Evolutionary conservation across 176 grass and related monocot species (phyloP).

Genomic region (Raddia distichophylla): DNA sequence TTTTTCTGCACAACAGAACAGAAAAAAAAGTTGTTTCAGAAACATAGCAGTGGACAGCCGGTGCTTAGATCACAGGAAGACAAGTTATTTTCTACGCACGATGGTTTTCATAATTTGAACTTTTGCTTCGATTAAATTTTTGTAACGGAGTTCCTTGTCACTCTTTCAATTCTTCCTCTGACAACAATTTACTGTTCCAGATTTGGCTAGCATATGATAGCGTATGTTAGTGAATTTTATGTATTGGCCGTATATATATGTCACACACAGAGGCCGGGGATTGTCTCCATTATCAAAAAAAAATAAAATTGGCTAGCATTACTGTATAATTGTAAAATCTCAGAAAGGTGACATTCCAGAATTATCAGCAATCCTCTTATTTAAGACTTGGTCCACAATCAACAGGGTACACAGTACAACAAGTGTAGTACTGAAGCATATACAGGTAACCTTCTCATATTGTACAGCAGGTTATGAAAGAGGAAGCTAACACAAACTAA

Average conservation of each 20-base stretch:
- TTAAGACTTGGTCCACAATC: not conserved
- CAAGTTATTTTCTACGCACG: not conserved
- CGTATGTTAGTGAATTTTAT: no score
- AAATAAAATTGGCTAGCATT: not conserved
- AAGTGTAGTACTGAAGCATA: not conserved
- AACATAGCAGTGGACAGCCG: not conserved
- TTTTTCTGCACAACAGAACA: not conserved
- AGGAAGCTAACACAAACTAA: constrained; percentile 6
- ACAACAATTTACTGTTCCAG: not conserved
- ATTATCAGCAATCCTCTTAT: not conserved
- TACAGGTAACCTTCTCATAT: not conserved
- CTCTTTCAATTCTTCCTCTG: not conserved
- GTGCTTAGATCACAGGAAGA: not conserved
- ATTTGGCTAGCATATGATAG: not conserved
- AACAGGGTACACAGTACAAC: not conserved
- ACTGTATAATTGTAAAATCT: not conserved
- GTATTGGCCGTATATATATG: no score
- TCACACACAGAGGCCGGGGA: no score
- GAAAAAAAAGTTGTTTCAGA: not conserved
- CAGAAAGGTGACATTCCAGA: not conserved
- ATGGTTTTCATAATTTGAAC: not conserved
- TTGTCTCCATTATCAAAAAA: no score
- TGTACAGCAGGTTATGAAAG: constrained; percentile 1
- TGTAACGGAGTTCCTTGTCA: not conserved
- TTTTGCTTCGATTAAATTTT: not conserved